Conservation (phyloP, 495 filamentous ascomycete species). For the Oleoguttula mirabilis region DNA sequence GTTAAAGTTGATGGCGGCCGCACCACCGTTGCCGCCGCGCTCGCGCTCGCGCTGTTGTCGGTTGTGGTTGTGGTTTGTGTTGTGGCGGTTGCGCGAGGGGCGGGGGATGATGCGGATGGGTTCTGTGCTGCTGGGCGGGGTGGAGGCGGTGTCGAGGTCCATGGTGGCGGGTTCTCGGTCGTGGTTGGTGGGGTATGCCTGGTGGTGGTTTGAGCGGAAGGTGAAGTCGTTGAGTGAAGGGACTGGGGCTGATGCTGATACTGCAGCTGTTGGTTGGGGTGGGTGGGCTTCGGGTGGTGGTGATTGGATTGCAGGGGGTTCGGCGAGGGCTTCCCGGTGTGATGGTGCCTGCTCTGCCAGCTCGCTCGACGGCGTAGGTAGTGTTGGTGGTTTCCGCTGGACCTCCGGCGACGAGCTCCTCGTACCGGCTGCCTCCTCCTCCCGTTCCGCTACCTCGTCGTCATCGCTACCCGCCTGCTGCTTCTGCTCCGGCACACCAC, state of each 20-base stretch:
- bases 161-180: constrained; percentile 41
- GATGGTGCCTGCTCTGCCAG: not conserved
- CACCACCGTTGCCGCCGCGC: not conserved
- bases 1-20: constrained; percentile 18
- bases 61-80: constrained; percentile 33
- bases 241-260: constrained; percentile 17
- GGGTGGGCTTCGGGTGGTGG: constrained; percentile 13
- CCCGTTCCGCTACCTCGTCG: constrained; percentile 7
- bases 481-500: constrained; percentile 45
- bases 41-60: constrained; percentile 25
- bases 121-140: constrained; percentile 7
- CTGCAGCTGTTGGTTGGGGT: constrained; percentile 17
- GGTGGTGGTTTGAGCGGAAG: constrained; percentile 55
- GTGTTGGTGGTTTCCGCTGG: constrained; percentile 39
- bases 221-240: constrained; percentile 39
- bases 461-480: constrained; percentile 29
- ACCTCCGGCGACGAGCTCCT: constrained; percentile 48
- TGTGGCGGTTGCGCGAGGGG: constrained; percentile 38
- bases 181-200: constrained; percentile 45
- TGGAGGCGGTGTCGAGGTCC: constrained; percentile 30
- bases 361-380: constrained; percentile 25
- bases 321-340: not conserved
- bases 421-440: not conserved
- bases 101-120: not conserved
- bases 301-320: constrained; percentile 1